phyloP scores from a whole-genome alignment of 2,329 filamentous ascomycete genomes.

The Knoxdaviesia capensis region DNA sequence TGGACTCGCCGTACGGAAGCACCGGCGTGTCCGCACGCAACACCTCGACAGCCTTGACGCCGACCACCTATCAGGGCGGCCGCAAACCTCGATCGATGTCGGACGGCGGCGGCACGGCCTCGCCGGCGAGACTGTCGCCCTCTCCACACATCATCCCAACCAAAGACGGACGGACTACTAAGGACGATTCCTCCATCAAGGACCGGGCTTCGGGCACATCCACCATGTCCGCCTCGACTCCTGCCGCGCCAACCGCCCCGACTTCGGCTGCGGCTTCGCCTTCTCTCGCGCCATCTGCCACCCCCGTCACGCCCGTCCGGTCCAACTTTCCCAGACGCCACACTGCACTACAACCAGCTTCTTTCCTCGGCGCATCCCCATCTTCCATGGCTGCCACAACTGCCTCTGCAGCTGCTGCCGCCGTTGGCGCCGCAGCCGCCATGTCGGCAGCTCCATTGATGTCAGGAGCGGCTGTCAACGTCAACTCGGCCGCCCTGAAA shows the following conservation, averaged over 20 bases:
- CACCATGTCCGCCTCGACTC: too few species aligned
- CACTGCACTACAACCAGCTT: constrained; percentile 51
- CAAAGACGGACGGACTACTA: constrained; percentile 33
- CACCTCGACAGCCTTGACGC: too few species aligned
- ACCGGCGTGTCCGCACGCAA: too few species aligned
- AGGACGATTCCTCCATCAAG: constrained; percentile 43
- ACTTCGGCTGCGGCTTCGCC: too few species aligned
- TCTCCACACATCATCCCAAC: constrained; percentile 35
- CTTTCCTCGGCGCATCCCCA: constrained; percentile 18
- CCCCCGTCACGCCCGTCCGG: constrained; percentile 49
- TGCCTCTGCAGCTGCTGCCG: constrained; percentile 14
- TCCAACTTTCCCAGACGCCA: constrained; percentile 41
- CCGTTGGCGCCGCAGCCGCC: constrained; percentile 8
- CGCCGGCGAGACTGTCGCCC: constrained; percentile 30
- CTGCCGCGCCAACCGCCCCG: too few species aligned
- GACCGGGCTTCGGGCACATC: constrained; percentile 10
- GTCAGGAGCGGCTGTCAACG: too few species aligned
- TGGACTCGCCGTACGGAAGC: too few species aligned
- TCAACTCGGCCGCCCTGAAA: constrained; percentile 17
- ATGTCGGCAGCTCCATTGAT: too few species aligned
- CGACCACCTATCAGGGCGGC: too few species aligned
- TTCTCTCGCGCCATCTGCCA: not conserved
- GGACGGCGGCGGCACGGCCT: constrained; percentile 36
- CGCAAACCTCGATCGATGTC: constrained; percentile 43
- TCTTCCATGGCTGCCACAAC: not conserved